Evolutionary conservation across 108 stramenopile species (phyloP), one percentile per base, ranked within the genome.

Genomic region (Mayamaea pseudoterrestris): DNA sequence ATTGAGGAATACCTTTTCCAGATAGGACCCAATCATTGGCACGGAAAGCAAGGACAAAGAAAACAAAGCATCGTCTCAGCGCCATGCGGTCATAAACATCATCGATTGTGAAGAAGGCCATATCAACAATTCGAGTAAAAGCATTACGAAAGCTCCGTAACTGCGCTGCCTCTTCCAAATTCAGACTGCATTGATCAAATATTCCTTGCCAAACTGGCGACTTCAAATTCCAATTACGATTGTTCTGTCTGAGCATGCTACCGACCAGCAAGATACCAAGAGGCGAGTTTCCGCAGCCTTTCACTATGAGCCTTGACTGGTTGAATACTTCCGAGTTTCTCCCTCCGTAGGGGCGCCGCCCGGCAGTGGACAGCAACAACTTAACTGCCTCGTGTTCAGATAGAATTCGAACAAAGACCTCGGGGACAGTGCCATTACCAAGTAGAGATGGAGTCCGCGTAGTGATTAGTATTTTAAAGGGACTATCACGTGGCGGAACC

Each of bases 371-470:
- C 8, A 89, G 68, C 5, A 89, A 71, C 12, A 89, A 66, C 49
- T 89, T 89, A 14, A 89, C 82, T 22, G 87, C 87, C 60, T 89
- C 87, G 27, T 81, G 79, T 32, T 89, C 87, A 1, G 87, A 82
- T 21, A 83, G 67, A 40, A 89, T 89, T 13, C 87, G 74, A 26
- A 89, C 87, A 53, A 89, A 89, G 20, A 89, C 79, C 65, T 89
- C 87, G 41, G 83, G 81, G 0, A 80, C 78, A 28, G 78, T 60
- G 30, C 73, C 67, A 31, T 67, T 60, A 14, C 87, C 81, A 14
- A 89, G 60, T n/a, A 89, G 51, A 6, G 65, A 57, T 3, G 87
- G 87, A 21, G 73, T 74, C 12, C 87, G 53, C 9, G 82, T 83
- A 14, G 87, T 89, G 21, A 89, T 77, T 17, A 89, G 55, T 21